Percentiles rank a stretch among this genome's conserved stretches.
Conservation (phyloP, 257 asterid species). For the Capsicum baccatum region DNA sequence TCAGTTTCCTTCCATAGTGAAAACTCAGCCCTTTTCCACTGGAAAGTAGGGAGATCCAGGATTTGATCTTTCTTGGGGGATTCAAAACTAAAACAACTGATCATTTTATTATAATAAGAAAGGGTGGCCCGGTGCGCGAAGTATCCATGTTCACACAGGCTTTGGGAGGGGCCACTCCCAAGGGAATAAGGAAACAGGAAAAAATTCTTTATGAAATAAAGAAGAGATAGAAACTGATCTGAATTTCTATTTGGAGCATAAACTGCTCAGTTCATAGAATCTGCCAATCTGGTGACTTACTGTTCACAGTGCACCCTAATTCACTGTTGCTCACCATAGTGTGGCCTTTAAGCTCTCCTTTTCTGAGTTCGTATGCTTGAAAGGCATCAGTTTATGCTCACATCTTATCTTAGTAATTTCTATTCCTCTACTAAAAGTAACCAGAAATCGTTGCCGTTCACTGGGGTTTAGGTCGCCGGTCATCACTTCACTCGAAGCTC, state of each 20-base stretch:
- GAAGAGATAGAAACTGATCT: not conserved
- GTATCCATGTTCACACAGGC: not conserved
- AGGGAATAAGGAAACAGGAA: not conserved
- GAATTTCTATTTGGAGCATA: not conserved
- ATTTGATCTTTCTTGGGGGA: constrained; percentile 13
- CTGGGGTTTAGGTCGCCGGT: not conserved
- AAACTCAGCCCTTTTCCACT: not conserved
- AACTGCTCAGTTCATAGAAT: not conserved
- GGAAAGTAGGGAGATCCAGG: not conserved
- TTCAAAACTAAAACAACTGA: not conserved
- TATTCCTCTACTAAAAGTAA: constrained; percentile 15
- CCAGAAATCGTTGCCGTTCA: too few species aligned
- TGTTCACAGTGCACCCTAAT: not conserved
- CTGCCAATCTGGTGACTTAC: constrained; percentile 2
- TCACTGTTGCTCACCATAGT: not conserved
- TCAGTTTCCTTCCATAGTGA: not conserved
- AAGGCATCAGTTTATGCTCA: not conserved
- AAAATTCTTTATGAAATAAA: not conserved
- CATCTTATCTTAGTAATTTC: not conserved
- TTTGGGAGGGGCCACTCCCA: not conserved
- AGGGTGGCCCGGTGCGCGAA: not conserved
- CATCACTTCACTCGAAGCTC: not conserved
- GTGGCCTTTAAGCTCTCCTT: not conserved
- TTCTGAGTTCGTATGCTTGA: not conserved
- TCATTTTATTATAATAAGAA: constrained; percentile 22